Base-by-base conservation (phyloP, 1,284 basidiomycete genomes). In the Crocinoboletus sp. region DNA sequence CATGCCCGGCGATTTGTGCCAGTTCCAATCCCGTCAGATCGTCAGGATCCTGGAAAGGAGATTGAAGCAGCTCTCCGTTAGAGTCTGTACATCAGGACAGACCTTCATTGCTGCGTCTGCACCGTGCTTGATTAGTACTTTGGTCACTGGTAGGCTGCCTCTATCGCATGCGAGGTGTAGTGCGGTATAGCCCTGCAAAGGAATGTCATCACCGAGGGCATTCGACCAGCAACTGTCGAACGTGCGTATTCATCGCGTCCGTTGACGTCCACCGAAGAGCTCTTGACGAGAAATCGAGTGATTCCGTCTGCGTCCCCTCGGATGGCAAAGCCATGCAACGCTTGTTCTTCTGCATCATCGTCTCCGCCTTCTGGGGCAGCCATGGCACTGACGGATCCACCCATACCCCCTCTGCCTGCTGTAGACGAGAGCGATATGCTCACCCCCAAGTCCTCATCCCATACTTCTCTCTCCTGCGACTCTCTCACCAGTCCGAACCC, bases 101-200 rank as follows among this genome's bases (percentile, higher is more conserved):
- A 87, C 88, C 73, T 81, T 79, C n/a, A 85, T 64, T 19, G 60
- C 61, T 33, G 58, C 60, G 57, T 91, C 77, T 5, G 84, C 90
- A 0, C 89, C 89, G 32, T 71, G 70, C 9, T 67, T 56, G n/a
- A 94, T 61, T 22, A 95, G 64, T 3, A 80, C 45, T 52, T 73
- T 65, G 4, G 87, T 85, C 0, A 77, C 67, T 0, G 70, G 68
- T 4, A 69, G 42, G 53, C 82, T 75, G 0, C 91, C 92, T 60
- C 92, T 72, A 59, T 95, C 92, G 15, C 81, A 80, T 1, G 92
- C 91, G 0, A 94, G 73, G 57, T 95, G 92, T 19, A 95, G 63
- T 11, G 91, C 75, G 0, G 91, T 88, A 60, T 89, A 93, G 25
- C 88, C 91, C 89, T 94, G 59, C 3, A 51, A 38, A 44, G 23